Percentiles rank a stretch among this genome's conserved stretches.
These are phyloP conservation scores for Lipomyces starkeyi DNA, from an alignment of 805 yeast genomes.

Conservation along the genomic window DNA sequence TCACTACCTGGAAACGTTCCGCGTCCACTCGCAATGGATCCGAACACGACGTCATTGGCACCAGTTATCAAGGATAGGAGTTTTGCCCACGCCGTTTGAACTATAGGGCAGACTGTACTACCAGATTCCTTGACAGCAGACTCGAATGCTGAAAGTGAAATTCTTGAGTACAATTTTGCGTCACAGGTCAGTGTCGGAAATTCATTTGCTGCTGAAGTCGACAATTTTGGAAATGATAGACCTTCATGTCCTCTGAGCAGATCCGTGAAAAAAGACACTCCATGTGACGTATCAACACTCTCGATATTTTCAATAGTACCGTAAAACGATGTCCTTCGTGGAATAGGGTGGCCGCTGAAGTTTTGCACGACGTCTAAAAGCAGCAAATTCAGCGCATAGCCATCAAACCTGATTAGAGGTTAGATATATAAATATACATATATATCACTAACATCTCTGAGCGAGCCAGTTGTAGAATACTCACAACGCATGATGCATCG, in stretches of 20 bases:
- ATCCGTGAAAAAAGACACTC: slow-evolving; percentile 8
- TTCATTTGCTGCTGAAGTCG: not conserved
- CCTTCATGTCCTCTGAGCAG: slow-evolving; percentile 16
- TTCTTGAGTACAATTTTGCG: not conserved
- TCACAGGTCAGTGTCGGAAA: not conserved
- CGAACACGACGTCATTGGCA: slow-evolving; percentile 37
- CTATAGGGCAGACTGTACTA: slow-evolving; percentile 16
- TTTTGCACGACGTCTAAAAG: slow-evolving; percentile 15
- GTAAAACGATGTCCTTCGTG: slow-evolving; percentile 13
- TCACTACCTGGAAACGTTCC: slow-evolving; percentile 23
- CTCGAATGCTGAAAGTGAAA: slow-evolving; percentile 10
- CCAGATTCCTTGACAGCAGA: not conserved
- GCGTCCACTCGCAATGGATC: slow-evolving; percentile 39
- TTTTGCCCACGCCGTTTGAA: slow-evolving; percentile 37
- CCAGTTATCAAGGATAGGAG: slow-evolving; percentile 25
- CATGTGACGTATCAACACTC: slow-evolving; percentile 7
- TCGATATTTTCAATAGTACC: slow-evolving; percentile 15
- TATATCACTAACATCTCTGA: not conserved
- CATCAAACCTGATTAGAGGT: slow-evolving; percentile 27
- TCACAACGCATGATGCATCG: slow-evolving; percentile 36
- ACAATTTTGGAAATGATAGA: slow-evolving; percentile 21
- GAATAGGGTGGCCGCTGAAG: not conserved
- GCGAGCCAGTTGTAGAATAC: slow-evolving; percentile 3
- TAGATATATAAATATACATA: not conserved
- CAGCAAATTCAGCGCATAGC: slow-evolving; percentile 28